Evolutionary conservation across 139 green algal genomes (phyloP).

Genomic region (Microglena sp.): DNA sequence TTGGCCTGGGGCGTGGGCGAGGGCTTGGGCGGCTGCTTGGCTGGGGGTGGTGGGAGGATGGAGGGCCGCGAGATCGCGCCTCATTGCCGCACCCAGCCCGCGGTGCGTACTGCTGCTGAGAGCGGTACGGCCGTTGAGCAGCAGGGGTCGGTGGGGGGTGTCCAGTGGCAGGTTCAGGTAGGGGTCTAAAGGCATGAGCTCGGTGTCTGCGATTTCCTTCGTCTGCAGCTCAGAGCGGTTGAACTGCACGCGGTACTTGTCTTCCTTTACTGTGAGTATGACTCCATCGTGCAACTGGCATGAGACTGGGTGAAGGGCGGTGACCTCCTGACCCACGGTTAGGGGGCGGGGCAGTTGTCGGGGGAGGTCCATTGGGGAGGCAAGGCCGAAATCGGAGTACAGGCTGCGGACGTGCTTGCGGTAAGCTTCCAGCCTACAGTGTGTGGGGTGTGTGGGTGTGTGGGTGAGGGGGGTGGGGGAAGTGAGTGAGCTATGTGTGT

Average conservation of each 20-base stretch:
- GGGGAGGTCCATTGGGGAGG: conserved; percentile 27
- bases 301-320: conserved; percentile 68
- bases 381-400: conserved; percentile 23
- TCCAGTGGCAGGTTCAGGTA: conserved; percentile 29
- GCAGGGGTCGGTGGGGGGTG: too few species aligned
- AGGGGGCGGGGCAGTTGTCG: conserved; percentile 51
- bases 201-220: conserved; percentile 66
- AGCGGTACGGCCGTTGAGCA: too few species aligned
- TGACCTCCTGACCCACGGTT: conserved; percentile 68
- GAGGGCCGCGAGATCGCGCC: too few species aligned
- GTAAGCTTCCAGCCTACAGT: too few species aligned
- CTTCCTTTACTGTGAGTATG: conserved; percentile 69
- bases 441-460: too few species aligned
- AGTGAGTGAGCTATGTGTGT: too few species aligned
- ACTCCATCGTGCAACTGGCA: conserved; percentile 67
- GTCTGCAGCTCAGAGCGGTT: conserved; percentile 69
- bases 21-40: too few species aligned
- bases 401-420: conserved; percentile 34
- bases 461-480: too few species aligned
- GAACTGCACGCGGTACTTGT: conserved; percentile 79
- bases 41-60: too few species aligned
- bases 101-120: too few species aligned
- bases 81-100: too few species aligned
- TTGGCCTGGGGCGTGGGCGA: too few species aligned
- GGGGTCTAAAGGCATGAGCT: conserved; percentile 59